Conservation (phyloP, 495 filamentous ascomycete species). For the Penicillium argentinense region DNA sequence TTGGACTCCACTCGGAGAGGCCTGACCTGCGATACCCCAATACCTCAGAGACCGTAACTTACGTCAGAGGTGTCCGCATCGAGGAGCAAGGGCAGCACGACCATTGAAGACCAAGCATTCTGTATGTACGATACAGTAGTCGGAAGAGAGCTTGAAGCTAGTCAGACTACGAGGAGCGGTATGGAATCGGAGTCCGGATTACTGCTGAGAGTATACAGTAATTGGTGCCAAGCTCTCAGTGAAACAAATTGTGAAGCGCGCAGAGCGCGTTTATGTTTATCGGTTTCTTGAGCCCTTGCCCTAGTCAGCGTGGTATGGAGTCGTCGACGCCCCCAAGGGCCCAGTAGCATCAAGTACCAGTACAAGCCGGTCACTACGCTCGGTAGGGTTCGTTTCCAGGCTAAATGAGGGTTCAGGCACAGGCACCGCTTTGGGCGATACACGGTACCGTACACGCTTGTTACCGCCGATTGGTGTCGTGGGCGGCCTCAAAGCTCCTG, state of each 20-base stretch:
- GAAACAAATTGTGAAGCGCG: slow-evolving; percentile 25
- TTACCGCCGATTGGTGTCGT: no score
- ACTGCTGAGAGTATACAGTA: no score
- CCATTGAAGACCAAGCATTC: slow-evolving; percentile 5
- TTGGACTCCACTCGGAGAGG: background rate
- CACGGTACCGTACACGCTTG: background rate
- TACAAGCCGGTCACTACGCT: no score
- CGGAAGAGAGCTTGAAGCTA: background rate
- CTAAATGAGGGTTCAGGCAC: slow-evolving; percentile 20
- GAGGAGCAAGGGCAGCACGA: slow-evolving; percentile 8
- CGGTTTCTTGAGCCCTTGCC: no score
- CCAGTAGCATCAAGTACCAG: no score
- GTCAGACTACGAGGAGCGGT: no score
- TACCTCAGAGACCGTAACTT: slow-evolving; percentile 1
- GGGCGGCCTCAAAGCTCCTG: no score
- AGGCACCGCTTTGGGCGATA: slow-evolving; percentile 13
- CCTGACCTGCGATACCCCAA: background rate
- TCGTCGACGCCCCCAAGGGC: no score
- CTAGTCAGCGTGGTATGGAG: no score
- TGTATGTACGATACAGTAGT: background rate
- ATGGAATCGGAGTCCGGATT: no score
- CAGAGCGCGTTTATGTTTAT: slow-evolving; percentile 24
- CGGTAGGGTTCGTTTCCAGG: background rate
- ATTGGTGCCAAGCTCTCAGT: no score
- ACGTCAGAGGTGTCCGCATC: slow-evolving; percentile 12